These are phyloP conservation scores for Ceratobasidium sp. DNA, from an alignment of 1,284 basidiomycete species.

Conservation along the genomic window DNA sequence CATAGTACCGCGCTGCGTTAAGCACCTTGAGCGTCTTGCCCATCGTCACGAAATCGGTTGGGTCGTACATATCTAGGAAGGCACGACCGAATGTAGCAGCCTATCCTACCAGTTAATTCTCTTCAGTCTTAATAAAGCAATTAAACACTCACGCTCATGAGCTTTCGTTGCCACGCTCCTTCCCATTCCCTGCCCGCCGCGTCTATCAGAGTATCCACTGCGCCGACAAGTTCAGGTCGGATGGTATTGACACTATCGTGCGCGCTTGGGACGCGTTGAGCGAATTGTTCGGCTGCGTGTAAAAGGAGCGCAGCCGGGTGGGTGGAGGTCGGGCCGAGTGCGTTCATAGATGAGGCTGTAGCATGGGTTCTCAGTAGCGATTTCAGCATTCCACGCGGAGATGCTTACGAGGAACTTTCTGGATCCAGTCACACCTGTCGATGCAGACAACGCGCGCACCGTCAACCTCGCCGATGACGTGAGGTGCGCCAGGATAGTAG, in stretches of 20 bases:
- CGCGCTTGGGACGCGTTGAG: slow-evolving; percentile 85
- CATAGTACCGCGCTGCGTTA: slow-evolving; percentile 91
- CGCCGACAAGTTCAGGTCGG: slow-evolving; percentile 84
- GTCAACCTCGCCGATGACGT: slow-evolving; percentile 88
- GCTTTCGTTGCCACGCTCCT: slow-evolving; percentile 86
- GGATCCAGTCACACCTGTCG: slow-evolving; percentile 88
- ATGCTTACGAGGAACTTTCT: slow-evolving; percentile 87
- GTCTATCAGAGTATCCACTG: slow-evolving; percentile 94
- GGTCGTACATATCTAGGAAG: slow-evolving; percentile 93
- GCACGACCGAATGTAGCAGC: slow-evolving; percentile 96
- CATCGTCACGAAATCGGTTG: slow-evolving; percentile 91
- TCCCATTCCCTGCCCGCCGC: slow-evolving; percentile 96
- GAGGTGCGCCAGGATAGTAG: slow-evolving; percentile 80
- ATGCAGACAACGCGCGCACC: slow-evolving; percentile 87
- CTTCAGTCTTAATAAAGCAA: too few species aligned
- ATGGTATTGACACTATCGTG: slow-evolving; percentile 94
- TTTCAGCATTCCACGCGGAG: background rate
- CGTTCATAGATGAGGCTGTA: slow-evolving; percentile 79
- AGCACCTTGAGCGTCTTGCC: slow-evolving; percentile 93
- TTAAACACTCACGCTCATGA: too few species aligned
- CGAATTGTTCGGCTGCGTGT: slow-evolving; percentile 93
- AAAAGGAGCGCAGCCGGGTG: slow-evolving; percentile 93
- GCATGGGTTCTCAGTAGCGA: slow-evolving; percentile 44
- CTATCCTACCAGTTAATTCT: too few species aligned
- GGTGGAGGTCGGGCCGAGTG: slow-evolving; percentile 93